phyloP scores from a whole-genome alignment of 2,329 filamentous ascomycete species.

The Grosmannia penicillata region DNA sequence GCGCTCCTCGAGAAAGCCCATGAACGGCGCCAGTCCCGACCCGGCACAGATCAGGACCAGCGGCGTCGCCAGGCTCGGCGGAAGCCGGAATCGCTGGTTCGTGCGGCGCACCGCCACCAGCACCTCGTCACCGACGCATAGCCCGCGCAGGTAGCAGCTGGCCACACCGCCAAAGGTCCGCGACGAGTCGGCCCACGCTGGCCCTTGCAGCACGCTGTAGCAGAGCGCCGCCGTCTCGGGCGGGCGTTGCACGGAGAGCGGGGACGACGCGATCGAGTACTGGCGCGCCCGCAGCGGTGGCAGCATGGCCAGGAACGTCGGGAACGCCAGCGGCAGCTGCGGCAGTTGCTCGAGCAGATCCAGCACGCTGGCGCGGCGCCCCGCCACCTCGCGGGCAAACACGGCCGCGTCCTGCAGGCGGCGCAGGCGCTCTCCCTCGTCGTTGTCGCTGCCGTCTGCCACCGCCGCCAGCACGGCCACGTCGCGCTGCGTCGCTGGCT shows the following conservation, averaged over 20 bases:
- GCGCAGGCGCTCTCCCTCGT: neutral
- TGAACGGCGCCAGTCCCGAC: slow-evolving; percentile 45
- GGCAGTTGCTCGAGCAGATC: slow-evolving; percentile 47
- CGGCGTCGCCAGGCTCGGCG: slow-evolving; percentile 29
- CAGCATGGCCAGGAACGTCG: slow-evolving; percentile 46
- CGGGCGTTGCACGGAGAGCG: slow-evolving; percentile 38
- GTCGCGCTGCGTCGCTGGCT: slow-evolving; percentile 47
- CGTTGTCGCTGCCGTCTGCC: slow-evolving; percentile 17
- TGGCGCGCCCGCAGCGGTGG: slow-evolving; percentile 39
- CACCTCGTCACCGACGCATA: slow-evolving; percentile 32
- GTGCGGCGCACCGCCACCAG: slow-evolving; percentile 34
- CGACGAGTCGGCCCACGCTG: slow-evolving; percentile 27
- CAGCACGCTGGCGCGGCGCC: slow-evolving; percentile 22
- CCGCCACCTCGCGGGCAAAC: neutral
- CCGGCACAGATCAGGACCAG: slow-evolving; percentile 36
- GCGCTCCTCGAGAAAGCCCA: slow-evolving; percentile 47
- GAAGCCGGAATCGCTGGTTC: slow-evolving; percentile 29
- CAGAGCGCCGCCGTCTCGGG: slow-evolving; percentile 40
- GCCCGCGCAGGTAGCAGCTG: slow-evolving; percentile 39
- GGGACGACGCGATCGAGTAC: slow-evolving; percentile 57
- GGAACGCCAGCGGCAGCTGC: slow-evolving; percentile 36
- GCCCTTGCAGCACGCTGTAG: slow-evolving; percentile 48
- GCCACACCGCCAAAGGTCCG: slow-evolving; percentile 38
- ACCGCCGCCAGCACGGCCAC: slow-evolving; percentile 32
- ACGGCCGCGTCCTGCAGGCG: neutral